Evolutionary conservation across 805 yeast species (phyloP).

Genomic region (Sugiyamaella valdiviana): DNA sequence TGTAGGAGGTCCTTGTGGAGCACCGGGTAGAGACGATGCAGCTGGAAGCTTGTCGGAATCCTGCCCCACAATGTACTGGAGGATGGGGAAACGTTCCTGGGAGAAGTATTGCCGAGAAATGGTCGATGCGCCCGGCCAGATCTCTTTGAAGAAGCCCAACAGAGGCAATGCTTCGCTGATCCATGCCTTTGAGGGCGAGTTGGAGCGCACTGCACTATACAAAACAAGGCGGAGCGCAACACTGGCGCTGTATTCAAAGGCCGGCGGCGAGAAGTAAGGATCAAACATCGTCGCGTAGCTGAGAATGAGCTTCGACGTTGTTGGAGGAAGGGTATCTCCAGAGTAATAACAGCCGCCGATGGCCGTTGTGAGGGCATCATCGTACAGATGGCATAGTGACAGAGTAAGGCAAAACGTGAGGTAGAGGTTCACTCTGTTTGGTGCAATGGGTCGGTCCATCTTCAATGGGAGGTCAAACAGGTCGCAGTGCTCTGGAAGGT

Average conservation of each 20-base stretch:
- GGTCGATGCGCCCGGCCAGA: slow-evolving; percentile 2
- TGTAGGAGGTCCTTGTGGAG: no score
- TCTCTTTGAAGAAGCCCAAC: background rate
- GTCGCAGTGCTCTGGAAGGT: slow-evolving; percentile 10
- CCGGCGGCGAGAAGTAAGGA: slow-evolving; percentile 1
- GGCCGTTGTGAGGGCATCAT: background rate
- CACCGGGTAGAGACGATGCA: background rate
- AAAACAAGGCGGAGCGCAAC: background rate
- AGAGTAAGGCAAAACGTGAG: slow-evolving; percentile 2
- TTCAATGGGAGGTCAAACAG: background rate
- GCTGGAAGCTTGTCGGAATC: background rate
- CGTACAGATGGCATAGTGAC: slow-evolving; percentile 1
- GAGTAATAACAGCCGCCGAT: background rate
- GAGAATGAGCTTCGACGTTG: slow-evolving; percentile 1
- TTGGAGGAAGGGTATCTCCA: slow-evolving; percentile 3
- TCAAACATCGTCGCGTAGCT: background rate
- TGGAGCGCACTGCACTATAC: background rate
- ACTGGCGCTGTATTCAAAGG: slow-evolving; percentile 6
- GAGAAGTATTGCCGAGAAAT: background rate
- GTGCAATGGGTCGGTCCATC: background rate
- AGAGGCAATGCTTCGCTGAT: background rate
- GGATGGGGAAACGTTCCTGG: background rate
- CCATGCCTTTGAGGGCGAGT: background rate
- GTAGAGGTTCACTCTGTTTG: background rate
- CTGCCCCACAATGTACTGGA: background rate